These are phyloP conservation scores for Lumnitzera littorea DNA, from an alignment of 345 rosid species.

Conservation along the genomic window DNA sequence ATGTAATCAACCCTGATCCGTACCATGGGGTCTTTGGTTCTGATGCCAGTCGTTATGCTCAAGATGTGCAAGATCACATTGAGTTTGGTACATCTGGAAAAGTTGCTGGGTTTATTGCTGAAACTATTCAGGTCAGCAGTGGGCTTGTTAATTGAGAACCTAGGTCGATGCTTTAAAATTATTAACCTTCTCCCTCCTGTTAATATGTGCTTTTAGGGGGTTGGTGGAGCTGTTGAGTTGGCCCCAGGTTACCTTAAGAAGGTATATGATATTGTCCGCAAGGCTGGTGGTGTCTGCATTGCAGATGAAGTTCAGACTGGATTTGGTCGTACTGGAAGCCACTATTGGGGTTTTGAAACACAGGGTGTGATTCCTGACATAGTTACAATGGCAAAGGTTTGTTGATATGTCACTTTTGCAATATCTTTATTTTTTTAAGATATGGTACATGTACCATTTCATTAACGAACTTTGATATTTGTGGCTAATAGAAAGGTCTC, in stretches of 20 bases:
- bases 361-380: slow-evolving; percentile 94
- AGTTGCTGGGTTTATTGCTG: slow-evolving; percentile 91
- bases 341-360: slow-evolving; percentile 90
- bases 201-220: slow-evolving; percentile 42
- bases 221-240: slow-evolving; percentile 91
- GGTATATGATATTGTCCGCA: slow-evolving; percentile 71
- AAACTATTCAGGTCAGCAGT: slow-evolving; percentile 78
- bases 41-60: slow-evolving; percentile 67
- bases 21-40: slow-evolving; percentile 81
- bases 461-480: too few relatives aligned
- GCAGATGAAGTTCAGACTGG: slow-evolving; percentile 98
- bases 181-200: not conserved
- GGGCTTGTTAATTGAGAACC: slow-evolving; percentile 1
- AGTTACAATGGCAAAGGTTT: slow-evolving; percentile 97
- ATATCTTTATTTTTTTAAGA: not conserved
- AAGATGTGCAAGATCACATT: slow-evolving; percentile 86
- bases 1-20: slow-evolving; percentile 88
- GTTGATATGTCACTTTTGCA: not conserved
- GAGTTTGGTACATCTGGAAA: slow-evolving; percentile 84
- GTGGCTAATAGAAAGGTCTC: too few relatives aligned
- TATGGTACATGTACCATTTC: not conserved
- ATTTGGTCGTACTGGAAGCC: slow-evolving; percentile 90
- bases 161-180: not conserved
- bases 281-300: slow-evolving; percentile 88
- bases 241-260: slow-evolving; percentile 87